phyloP scores from a whole-genome alignment of 345 rosid genomes.

The Camelina hispida region DNA sequence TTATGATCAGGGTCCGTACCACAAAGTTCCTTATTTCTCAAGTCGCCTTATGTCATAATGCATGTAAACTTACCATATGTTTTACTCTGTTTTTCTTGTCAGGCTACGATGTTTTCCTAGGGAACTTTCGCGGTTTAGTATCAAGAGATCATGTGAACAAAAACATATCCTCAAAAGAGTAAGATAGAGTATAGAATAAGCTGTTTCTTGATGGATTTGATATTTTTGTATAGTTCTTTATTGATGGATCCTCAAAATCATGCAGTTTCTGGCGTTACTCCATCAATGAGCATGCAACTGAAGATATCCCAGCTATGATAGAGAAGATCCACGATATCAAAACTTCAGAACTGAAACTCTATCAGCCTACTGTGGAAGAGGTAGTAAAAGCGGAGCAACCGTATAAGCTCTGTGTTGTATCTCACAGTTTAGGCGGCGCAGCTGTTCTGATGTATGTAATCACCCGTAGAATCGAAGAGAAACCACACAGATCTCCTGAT shows the following conservation, averaged over 20 bases:
- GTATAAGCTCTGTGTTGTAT: slow-evolving; percentile 80
- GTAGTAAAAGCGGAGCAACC: slow-evolving; percentile 64
- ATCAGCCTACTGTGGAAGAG: slow-evolving; percentile 62
- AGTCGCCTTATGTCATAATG: neutral
- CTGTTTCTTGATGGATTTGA: slow-evolving; percentile 13
- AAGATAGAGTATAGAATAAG: slow-evolving; percentile 41
- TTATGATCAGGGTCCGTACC: slow-evolving; percentile 79
- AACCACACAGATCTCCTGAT: slow-evolving; percentile 82
- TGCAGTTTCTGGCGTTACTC: slow-evolving; percentile 92
- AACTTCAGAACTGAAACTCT: slow-evolving; percentile 70
- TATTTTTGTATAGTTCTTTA: slow-evolving; percentile 2
- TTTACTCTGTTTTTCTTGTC: slow-evolving; percentile 26
- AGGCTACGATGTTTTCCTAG: slow-evolving; percentile 94
- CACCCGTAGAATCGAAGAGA: slow-evolving; percentile 66
- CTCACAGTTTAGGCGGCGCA: slow-evolving; percentile 97
- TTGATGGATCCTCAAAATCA: slow-evolving; percentile 22
- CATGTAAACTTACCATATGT: neutral
- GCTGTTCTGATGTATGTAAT: slow-evolving; percentile 77
- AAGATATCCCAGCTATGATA: slow-evolving; percentile 89
- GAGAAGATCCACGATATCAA: slow-evolving; percentile 92
- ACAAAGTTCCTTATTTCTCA: neutral
- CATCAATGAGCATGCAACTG: slow-evolving; percentile 86
- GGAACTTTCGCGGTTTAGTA: slow-evolving; percentile 90
- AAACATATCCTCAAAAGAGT: slow-evolving; percentile 78
- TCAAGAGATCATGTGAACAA: slow-evolving; percentile 90